Conservation (phyloP, 352 stramenopile genomes). For the Blastocystis sp. region DNA sequence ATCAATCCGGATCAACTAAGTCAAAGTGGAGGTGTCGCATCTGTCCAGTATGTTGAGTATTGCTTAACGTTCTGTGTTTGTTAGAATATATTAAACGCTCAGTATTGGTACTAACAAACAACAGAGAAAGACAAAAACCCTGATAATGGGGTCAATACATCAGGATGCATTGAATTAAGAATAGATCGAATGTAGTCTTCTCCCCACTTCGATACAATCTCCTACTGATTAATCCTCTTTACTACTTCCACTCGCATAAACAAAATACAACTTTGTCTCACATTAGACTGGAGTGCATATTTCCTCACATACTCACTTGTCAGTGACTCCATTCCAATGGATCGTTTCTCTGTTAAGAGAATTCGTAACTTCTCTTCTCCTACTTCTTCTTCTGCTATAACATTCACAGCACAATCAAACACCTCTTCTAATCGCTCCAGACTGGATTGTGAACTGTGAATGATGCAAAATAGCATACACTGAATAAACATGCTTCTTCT, state of each 20-base stretch:
- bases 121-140: no score
- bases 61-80: neutral
- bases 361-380: constrained; percentile 53
- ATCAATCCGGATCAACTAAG: neutral
- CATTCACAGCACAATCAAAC: constrained; percentile 27
- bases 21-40: neutral
- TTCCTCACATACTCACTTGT: constrained; percentile 39
- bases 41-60: neutral
- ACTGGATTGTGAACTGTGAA: neutral
- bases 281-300: neutral
- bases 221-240: neutral
- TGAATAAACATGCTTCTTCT: constrained; percentile 40
- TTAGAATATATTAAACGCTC: no score
- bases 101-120: no score
- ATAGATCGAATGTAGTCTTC: neutral
- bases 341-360: neutral
- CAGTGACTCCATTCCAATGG: neutral
- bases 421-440: constrained; percentile 22
- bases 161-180: no score
- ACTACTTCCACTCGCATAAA: neutral
- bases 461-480: constrained; percentile 35
- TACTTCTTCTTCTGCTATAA: constrained; percentile 39
- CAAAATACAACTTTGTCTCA: neutral
- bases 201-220: neutral
- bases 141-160: no score